Evolutionary conservation across 2,329 filamentous ascomycete species (phyloP).

Genomic region (Aspergillus tubingensis): DNA sequence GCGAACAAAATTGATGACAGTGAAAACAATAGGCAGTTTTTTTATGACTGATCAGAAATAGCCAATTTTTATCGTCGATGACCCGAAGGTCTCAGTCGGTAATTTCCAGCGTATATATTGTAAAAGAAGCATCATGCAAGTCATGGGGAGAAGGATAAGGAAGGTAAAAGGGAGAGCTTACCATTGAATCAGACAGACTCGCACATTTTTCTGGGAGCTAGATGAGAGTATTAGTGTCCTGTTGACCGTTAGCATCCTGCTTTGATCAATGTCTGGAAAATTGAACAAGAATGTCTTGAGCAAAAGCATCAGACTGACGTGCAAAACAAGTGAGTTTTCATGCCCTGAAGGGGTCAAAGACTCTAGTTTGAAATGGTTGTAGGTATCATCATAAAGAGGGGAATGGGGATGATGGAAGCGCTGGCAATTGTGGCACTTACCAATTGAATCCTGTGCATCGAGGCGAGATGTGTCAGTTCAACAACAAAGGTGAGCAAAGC

Average conservation of each 20-base stretch:
- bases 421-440: conserved; percentile 28
- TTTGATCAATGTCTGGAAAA: background rate
- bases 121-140: conserved; percentile 59
- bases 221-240: conserved; percentile 4
- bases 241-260: conserved; percentile 11
- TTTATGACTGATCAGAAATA: conserved; percentile 67
- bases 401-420: conserved; percentile 18
- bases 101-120: conserved; percentile 84
- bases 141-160: conserved; percentile 25
- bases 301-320: conserved; percentile 82
- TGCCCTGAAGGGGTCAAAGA: conserved; percentile 80
- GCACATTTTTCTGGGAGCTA: background rate
- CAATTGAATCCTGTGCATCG: conserved; percentile 16
- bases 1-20: conserved; percentile 8
- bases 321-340: conserved; percentile 76
- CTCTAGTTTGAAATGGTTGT: conserved; percentile 86
- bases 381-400: conserved; percentile 71
- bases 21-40: conserved; percentile 20
- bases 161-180: conserved; percentile 38
- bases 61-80: conserved; percentile 81
- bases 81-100: conserved; percentile 77
- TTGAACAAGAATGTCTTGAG: conserved; percentile 14
- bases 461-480: conserved; percentile 11
- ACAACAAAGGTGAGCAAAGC: conserved; percentile 6
- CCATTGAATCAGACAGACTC: conserved; percentile 15